phyloP scores from a whole-genome alignment of 2,329 filamentous ascomycete genomes.

The Aureobasidium sp. region DNA sequence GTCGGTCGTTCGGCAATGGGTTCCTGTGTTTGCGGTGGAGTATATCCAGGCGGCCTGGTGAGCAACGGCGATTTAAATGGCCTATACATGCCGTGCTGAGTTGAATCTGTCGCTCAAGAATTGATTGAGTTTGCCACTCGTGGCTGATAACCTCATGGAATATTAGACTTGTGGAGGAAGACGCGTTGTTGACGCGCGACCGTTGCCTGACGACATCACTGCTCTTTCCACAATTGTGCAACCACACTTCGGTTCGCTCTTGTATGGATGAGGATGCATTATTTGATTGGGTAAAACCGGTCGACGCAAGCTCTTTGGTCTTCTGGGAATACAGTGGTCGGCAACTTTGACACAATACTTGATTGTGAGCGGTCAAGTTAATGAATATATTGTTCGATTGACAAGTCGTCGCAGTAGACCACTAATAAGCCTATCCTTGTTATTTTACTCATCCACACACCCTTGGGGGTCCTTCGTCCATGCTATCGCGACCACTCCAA shows the following conservation, averaged over 20 bases:
- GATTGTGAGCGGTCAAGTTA: background rate
- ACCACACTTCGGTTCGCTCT: background rate
- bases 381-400: constrained; percentile 1
- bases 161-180: background rate
- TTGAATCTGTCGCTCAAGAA: background rate
- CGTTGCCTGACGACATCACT: constrained; percentile 3
- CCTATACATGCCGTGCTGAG: constrained; percentile 16
- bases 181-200: constrained; percentile 12
- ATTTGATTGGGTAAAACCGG: background rate
- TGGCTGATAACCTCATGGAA: background rate
- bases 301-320: background rate
- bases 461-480: constrained; percentile 3
- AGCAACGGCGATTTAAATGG: constrained; percentile 25
- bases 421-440: background rate
- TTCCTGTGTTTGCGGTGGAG: background rate
- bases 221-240: background rate
- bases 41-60: constrained; percentile 15
- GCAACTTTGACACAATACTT: background rate
- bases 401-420: background rate
- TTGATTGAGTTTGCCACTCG: background rate
- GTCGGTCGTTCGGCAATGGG: background rate
- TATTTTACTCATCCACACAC: background rate
- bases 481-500: background rate
- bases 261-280: background rate
- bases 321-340: background rate